Evolutionary conservation across 2,329 filamentous ascomycete species (phyloP).

Genomic region (Zelopaecilomyces penicillatus): DNA sequence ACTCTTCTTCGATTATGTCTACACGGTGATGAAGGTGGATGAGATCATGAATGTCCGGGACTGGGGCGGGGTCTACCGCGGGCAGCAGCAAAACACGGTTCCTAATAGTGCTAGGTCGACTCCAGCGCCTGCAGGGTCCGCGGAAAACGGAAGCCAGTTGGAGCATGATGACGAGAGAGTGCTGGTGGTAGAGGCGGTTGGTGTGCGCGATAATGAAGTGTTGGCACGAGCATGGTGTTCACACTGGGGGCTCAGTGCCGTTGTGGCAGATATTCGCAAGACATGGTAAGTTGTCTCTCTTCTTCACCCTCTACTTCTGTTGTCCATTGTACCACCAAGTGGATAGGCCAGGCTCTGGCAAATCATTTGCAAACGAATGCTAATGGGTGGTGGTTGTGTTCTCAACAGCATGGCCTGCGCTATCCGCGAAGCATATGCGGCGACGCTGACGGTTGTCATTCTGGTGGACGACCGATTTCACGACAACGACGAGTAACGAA

Average conservation of each 20-base stretch:
- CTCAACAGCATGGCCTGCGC: slow-evolving; percentile 57
- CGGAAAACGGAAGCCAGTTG: slow-evolving; percentile 10
- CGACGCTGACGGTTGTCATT: slow-evolving; percentile 64
- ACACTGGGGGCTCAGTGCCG: slow-evolving; percentile 63
- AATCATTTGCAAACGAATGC: neutral
- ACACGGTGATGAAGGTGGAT: slow-evolving; percentile 51
- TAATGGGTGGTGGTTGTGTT: neutral
- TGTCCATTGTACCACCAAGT: slow-evolving; percentile 9
- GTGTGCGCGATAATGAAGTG: slow-evolving; percentile 67
- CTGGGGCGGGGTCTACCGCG: slow-evolving; percentile 47
- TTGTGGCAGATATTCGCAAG: slow-evolving; percentile 59
- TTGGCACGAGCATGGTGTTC: slow-evolving; percentile 70
- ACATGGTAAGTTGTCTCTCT: slow-evolving; percentile 48
- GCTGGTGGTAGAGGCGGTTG: slow-evolving; percentile 63
- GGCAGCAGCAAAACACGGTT: slow-evolving; percentile 12
- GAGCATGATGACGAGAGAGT: slow-evolving; percentile 54
- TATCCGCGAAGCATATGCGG: slow-evolving; percentile 67
- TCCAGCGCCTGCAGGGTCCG: slow-evolving; percentile 19
- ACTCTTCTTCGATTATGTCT: slow-evolving; percentile 64
- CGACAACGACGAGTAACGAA: slow-evolving; percentile 33
- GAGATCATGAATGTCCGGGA: slow-evolving; percentile 57
- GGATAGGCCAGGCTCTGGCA: neutral
- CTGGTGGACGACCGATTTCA: slow-evolving; percentile 47
- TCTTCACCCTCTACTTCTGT: neutral
- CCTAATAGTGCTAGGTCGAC: slow-evolving; percentile 26